A percentile compares a stretch with the other conserved stretches of the same genome.
Conservation (phyloP, 345 rosid genomes). For the Rubroshorea leprosula region DNA sequence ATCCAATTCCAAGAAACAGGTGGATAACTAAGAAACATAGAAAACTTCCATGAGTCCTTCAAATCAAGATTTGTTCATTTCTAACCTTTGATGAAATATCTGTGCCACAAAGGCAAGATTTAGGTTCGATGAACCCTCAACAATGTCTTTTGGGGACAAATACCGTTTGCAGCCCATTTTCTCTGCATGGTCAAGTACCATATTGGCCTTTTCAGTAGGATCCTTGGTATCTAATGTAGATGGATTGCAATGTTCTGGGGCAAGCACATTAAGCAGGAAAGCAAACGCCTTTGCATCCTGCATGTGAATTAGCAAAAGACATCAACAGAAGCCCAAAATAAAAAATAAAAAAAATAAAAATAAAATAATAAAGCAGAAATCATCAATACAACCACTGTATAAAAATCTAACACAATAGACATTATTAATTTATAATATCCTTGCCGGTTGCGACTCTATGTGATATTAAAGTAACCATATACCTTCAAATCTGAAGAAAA, state of each 20-base stretch:
- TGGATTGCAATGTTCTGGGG: constrained; percentile 79
- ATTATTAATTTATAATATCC: neutral
- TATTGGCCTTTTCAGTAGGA: constrained; percentile 61
- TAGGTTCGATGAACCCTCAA: constrained; percentile 71
- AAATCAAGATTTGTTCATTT: neutral
- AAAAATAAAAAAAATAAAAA: constrained; percentile 14
- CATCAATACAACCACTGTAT: neutral
- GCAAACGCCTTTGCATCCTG: constrained; percentile 90
- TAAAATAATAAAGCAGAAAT: neutral
- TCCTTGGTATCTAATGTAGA: constrained; percentile 63
- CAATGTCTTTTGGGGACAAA: constrained; percentile 74
- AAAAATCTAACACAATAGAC: neutral
- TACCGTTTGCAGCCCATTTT: constrained; percentile 79
- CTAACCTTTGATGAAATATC: constrained; percentile 81
- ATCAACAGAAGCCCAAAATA: no score
- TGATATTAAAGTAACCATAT: constrained; percentile 14
- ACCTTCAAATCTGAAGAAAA: constrained; percentile 91
- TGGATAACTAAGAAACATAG: no score
- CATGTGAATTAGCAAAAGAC: constrained; percentile 6
- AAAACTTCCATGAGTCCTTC: no score
- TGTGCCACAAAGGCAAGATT: constrained; percentile 92
- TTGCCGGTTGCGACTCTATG: no score
- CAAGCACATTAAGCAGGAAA: constrained; percentile 82
- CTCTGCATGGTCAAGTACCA: constrained; percentile 80
- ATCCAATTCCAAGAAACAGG: no score